Conservation (phyloP, 2,329 filamentous ascomycete genomes). For the Magnaporthales sp. region DNA sequence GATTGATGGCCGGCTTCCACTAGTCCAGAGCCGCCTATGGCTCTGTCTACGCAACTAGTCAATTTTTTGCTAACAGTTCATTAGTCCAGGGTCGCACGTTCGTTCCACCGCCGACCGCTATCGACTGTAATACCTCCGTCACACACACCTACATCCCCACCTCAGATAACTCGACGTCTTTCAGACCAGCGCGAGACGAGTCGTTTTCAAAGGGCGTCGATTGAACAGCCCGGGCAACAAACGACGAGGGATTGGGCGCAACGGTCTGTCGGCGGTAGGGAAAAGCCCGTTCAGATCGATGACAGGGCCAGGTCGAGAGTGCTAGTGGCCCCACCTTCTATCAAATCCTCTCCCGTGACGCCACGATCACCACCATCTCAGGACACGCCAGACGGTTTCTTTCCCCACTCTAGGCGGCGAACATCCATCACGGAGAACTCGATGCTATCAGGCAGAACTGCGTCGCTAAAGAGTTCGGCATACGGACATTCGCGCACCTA, state of each 20-base stretch:
- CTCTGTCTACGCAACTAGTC: background rate
- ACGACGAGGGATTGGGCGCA: slow-evolving; percentile 34
- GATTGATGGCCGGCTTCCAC: background rate
- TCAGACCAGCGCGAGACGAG: slow-evolving; percentile 47
- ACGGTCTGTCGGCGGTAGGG: slow-evolving; percentile 28
- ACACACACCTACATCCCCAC: slow-evolving; percentile 37
- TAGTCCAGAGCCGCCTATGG: background rate
- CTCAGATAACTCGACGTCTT: slow-evolving; percentile 40
- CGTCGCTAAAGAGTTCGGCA: slow-evolving; percentile 31
- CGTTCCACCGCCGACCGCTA: slow-evolving; percentile 41
- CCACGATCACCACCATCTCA: slow-evolving; percentile 39
- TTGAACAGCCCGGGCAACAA: slow-evolving; percentile 32
- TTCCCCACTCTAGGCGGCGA: slow-evolving; percentile 24
- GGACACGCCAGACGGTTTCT: slow-evolving; percentile 26
- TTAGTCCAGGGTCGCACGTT: slow-evolving; percentile 39
- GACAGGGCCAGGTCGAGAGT: slow-evolving; percentile 17
- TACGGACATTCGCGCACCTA: slow-evolving; percentile 36
- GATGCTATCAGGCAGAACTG: slow-evolving; percentile 29
- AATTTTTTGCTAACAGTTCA: background rate
- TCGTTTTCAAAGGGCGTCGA: slow-evolving; percentile 26
- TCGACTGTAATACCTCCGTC: slow-evolving; percentile 41
- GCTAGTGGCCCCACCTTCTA: slow-evolving; percentile 5
- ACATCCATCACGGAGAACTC: slow-evolving; percentile 41
- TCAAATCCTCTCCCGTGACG: slow-evolving; percentile 33
- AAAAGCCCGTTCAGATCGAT: slow-evolving; percentile 23